These are phyloP conservation scores for Russula ochroleuca DNA, from an alignment of 768 basidiomycete genomes.

Conservation along the genomic window DNA sequence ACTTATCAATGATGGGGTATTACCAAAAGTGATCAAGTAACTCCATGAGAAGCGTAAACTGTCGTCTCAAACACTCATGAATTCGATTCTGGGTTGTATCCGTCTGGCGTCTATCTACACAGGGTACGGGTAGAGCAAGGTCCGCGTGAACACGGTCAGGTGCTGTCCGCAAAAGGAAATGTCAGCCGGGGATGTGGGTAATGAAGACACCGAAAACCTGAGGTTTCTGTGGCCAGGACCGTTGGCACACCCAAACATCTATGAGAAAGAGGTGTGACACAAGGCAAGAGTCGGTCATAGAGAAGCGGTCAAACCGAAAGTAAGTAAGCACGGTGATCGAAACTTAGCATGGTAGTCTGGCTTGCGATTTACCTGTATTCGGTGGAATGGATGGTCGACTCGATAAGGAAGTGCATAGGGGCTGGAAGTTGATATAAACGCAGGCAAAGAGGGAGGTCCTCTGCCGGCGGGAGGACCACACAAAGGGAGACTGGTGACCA, in stretches of 20 bases:
- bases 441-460: neutral
- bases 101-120: slow-evolving; percentile 10
- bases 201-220: slow-evolving; percentile 11
- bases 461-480: neutral
- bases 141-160: slow-evolving; percentile 17
- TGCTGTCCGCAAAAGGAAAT: slow-evolving; percentile 4
- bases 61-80: neutral
- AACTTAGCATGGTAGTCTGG: neutral
- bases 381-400: neutral
- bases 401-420: neutral
- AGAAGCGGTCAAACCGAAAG: slow-evolving; percentile 8
- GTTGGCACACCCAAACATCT: slow-evolving; percentile 2
- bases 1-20: slow-evolving; percentile 11
- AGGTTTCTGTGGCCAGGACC: slow-evolving; percentile 10
- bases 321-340: slow-evolving; percentile 15
- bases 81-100: slow-evolving; percentile 1
- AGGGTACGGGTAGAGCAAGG: slow-evolving; percentile 1
- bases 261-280: slow-evolving; percentile 10
- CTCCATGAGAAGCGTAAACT: slow-evolving; percentile 3
- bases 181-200: neutral
- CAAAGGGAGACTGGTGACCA: slow-evolving; percentile 15
- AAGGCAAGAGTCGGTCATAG: slow-evolving; percentile 8
- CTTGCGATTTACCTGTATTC: slow-evolving; percentile 16
- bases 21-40: slow-evolving; percentile 8
- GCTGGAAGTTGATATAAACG: neutral